Conservation (phyloP, 345 rosid genomes). For the Gossypium anomalum region DNA sequence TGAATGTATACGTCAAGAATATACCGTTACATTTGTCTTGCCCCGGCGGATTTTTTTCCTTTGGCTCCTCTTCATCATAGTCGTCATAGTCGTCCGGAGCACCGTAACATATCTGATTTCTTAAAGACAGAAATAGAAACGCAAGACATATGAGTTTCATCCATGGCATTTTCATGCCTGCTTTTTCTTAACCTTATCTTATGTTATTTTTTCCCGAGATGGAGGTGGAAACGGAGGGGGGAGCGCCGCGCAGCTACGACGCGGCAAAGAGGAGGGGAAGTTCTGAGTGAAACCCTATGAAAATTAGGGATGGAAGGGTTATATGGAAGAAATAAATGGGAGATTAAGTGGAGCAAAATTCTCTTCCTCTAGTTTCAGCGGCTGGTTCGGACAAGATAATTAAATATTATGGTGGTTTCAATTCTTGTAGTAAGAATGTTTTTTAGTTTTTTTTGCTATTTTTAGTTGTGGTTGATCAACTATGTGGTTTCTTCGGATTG, state of each 20-base stretch:
- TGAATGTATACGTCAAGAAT: conserved; percentile 56
- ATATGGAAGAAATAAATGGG: conserved; percentile 19
- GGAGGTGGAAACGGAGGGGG: background rate
- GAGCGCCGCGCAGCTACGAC: conserved; percentile 21
- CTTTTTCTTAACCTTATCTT: background rate
- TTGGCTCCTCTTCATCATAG: conserved; percentile 8
- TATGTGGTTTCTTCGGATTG: background rate
- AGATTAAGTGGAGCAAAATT: conserved; percentile 28
- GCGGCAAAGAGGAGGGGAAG: conserved; percentile 24
- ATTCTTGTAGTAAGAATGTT: background rate
- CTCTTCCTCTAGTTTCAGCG: conserved; percentile 46
- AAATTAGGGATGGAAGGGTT: conserved; percentile 17
- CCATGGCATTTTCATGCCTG: conserved; percentile 39
- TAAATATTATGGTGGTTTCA: background rate
- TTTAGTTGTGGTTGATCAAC: conserved; percentile 5
- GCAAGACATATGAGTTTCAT: conserved; percentile 14
- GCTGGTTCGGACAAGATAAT: conserved; percentile 24
- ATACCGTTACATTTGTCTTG: conserved; percentile 63
- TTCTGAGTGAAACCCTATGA: conserved; percentile 26
- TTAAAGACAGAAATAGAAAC: conserved; percentile 19
- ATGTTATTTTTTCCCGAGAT: conserved; percentile 28
- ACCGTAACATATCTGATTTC: conserved; percentile 28
- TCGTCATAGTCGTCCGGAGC: conserved; percentile 31
- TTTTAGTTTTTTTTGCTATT: background rate
- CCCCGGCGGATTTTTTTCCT: conserved; percentile 39